Evolutionary conservation across 768 basidiomycete genomes (phyloP), one percentile per base, ranked within the genome.

Genomic region (Kondoa subrosea): DNA sequence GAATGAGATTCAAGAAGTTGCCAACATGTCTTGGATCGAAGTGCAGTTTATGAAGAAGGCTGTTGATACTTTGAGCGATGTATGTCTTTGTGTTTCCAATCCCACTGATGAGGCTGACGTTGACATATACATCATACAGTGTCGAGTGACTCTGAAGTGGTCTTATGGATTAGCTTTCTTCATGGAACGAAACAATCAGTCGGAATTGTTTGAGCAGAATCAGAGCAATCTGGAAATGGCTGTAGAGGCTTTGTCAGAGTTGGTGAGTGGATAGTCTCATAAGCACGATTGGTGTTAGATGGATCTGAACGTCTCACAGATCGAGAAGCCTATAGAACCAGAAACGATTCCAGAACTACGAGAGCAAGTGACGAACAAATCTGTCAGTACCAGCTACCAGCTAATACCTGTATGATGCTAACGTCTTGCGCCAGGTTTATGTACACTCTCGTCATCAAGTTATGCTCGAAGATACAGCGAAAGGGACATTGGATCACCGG

Each of bases 91-190:
- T 25, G 56, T 25, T 56, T 83, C 89, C 50, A 83, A 87, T 73
- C 86, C 86, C 76, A 15, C 25, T 56, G 56, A 56, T 50, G 40
- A 21, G 8, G 40, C 21, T 8, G 21, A 50, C 40, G 40, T 50
- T 21, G 8, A 21, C 40, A 8, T 8, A 50, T 50, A 50, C 40
- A 8, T 66, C 72, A 21, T 59, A 4, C 67, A 66, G 66, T 89
- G 95, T 78, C 85, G 95, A 30, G 88, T 85, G 81, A 96, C 93
- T 50, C 84, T 99, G 68, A 97, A 96, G 78, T 99, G 95, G 93
- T 96, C 93, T 15, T 99, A 99, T 74, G 88, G 91, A 1, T 96
- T 99, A 93, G 93, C 92, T 31, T 99, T 91, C 80, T 97, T 96
- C 76, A 83, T 99, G 31, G 86, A 84, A 56, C 86, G 83, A 75